phyloP scores from a whole-genome alignment of 164 flowering plant genomes.

The Vitis labrusca region DNA sequence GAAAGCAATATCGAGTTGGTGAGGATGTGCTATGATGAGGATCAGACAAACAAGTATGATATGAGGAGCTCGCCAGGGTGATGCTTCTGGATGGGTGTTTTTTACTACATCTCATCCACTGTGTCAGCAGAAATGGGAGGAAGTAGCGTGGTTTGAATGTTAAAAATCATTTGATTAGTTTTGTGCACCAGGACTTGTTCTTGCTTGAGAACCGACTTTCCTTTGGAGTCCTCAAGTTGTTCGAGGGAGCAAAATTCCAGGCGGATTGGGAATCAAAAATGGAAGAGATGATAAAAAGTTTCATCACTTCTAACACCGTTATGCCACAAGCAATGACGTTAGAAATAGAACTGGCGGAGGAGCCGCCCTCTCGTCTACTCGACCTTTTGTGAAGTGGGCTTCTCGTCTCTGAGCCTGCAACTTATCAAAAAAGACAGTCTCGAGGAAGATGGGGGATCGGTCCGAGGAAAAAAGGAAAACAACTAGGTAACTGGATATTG shows the following conservation, averaged over 20 bases:
- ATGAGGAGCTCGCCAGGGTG: neutral
- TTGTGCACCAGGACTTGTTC: constrained; percentile 6
- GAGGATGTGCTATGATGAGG: neutral
- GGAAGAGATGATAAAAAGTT: neutral
- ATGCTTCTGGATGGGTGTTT: neutral
- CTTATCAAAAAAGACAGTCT: no score
- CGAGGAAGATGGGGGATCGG: no score
- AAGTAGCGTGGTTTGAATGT: neutral
- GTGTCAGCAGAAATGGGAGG: no score
- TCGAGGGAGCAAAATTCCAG: neutral
- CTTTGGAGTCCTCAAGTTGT: neutral
- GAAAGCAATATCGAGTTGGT: neutral
- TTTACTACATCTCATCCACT: neutral
- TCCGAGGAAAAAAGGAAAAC: no score
- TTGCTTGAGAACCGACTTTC: constrained; percentile 18
- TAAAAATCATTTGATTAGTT: neutral
- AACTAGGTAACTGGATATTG: neutral
- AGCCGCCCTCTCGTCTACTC: no score
- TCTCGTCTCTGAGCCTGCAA: no score
- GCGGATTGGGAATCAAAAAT: neutral
- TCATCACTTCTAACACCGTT: neutral
- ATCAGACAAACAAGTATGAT: neutral
- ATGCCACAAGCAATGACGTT: no score
- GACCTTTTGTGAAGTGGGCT: no score
- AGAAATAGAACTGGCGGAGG: no score